Percentiles rank a stretch among this genome's conserved stretches.
These are phyloP conservation scores for Syzygium jambos DNA, from an alignment of 345 rosid genomes.

Conservation along the genomic window DNA sequence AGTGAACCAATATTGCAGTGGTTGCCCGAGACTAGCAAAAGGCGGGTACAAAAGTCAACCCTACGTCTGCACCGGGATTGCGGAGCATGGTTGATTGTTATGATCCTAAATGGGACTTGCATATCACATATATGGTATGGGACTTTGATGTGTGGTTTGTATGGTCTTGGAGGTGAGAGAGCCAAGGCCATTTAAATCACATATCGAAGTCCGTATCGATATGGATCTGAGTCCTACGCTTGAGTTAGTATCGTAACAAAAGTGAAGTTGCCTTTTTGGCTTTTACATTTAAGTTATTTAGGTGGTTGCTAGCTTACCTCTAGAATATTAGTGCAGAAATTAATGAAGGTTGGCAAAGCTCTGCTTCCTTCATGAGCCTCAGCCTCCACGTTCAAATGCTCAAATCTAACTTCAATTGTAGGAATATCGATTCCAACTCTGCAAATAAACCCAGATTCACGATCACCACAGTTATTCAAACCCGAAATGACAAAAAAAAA, in stretches of 20 bases:
- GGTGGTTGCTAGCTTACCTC: slow-evolving; percentile 35
- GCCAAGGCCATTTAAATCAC: background rate
- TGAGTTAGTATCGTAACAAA: background rate
- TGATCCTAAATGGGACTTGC: background rate
- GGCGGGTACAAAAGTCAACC: background rate
- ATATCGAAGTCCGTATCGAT: background rate
- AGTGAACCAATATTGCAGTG: background rate
- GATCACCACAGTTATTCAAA: background rate
- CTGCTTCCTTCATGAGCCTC: slow-evolving; percentile 57
- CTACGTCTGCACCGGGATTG: background rate
- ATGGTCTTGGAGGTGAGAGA: background rate
- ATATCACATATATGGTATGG: background rate
- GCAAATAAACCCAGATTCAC: background rate
- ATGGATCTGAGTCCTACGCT: background rate
- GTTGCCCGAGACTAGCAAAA: background rate
- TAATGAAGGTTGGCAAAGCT: slow-evolving; percentile 56
- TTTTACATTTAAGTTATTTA: background rate
- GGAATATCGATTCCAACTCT: slow-evolving; percentile 51
- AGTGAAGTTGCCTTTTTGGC: background rate
- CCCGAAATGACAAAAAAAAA: background rate
- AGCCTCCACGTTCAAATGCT: slow-evolving; percentile 45
- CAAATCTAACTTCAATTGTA: slow-evolving; percentile 45
- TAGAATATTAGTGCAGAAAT: slow-evolving; percentile 27
- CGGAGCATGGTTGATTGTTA: background rate
- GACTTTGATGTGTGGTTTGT: background rate